A percentile compares a stretch with the other conserved stretches of the same genome.
phyloP scores from a whole-genome alignment of 371 early-diverging fungal species.

The Rhizopus delemar region DNA sequence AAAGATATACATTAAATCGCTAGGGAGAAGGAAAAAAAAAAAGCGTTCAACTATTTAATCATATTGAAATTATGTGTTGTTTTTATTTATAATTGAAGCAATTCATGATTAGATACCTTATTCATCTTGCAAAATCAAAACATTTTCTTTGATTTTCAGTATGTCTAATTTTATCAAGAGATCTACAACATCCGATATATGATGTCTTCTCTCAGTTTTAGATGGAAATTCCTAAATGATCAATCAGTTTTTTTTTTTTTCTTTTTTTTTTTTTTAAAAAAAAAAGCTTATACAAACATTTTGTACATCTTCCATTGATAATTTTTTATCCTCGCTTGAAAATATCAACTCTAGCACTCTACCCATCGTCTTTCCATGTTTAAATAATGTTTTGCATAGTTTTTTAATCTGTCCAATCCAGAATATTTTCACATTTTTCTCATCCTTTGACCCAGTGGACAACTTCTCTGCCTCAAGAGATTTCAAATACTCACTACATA shows the following conservation, averaged over 20 bases:
- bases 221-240: background rate
- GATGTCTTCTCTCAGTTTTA: slow-evolving; percentile 9
- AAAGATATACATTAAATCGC: too few relatives aligned
- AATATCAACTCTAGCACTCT: background rate
- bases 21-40: too few relatives aligned
- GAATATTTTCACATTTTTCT: background rate
- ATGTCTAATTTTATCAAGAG: background rate
- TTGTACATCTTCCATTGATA: background rate
- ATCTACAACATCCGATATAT: background rate
- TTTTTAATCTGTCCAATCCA: background rate
- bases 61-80: background rate
- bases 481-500: background rate
- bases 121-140: background rate
- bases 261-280: background rate
- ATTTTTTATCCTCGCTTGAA: background rate
- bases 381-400: background rate
- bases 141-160: background rate
- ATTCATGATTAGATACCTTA: background rate
- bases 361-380: background rate
- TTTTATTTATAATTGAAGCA: background rate
- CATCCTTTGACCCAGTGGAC: background rate
- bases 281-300: background rate
- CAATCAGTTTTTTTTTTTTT: background rate
- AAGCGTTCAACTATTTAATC: too few relatives aligned
- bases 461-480: background rate